Percentiles rank a stretch among this genome's conserved stretches.
These are phyloP conservation scores for Maudiozyma barnettii DNA, from an alignment of 805 yeast genomes.

Conservation along the genomic window DNA sequence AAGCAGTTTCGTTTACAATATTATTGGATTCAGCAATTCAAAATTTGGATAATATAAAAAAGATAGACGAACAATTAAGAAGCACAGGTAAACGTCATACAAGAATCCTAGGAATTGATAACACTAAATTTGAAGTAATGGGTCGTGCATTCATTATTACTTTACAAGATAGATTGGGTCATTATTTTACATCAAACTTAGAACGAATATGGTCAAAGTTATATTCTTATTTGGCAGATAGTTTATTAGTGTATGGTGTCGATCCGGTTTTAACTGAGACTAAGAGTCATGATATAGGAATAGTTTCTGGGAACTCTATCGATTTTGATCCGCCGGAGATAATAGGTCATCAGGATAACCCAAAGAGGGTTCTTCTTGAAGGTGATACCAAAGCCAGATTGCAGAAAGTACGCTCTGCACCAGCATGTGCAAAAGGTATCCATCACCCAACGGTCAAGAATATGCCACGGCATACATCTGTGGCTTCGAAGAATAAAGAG, in stretches of 20 bases:
- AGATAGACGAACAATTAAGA: constrained; percentile 49
- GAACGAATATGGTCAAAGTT: constrained; percentile 66
- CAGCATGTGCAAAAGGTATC: too few species aligned
- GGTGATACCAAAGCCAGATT: too few species aligned
- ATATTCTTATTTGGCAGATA: constrained; percentile 59
- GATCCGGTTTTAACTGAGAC: constrained; percentile 25
- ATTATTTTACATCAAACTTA: constrained; percentile 45
- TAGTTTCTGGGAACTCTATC: neutral
- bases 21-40: constrained; percentile 59
- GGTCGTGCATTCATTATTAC: constrained; percentile 64
- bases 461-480: too few species aligned
- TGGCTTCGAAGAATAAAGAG: too few species aligned
- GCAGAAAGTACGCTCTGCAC: too few species aligned
- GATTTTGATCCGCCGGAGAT: neutral
- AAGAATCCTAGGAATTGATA: constrained; percentile 63
- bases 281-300: neutral
- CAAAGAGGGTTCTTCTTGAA: too few species aligned
- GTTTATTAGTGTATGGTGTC: constrained; percentile 43
- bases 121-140: constrained; percentile 59
- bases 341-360: neutral
- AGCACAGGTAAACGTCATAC: constrained; percentile 68
- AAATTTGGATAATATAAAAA: constrained; percentile 49
- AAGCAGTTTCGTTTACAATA: constrained; percentile 73
- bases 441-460: too few species aligned
- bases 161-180: constrained; percentile 51